Conservation (phyloP, 2,329 filamentous ascomycete genomes). For the Coniochaeta hoffmannii region DNA sequence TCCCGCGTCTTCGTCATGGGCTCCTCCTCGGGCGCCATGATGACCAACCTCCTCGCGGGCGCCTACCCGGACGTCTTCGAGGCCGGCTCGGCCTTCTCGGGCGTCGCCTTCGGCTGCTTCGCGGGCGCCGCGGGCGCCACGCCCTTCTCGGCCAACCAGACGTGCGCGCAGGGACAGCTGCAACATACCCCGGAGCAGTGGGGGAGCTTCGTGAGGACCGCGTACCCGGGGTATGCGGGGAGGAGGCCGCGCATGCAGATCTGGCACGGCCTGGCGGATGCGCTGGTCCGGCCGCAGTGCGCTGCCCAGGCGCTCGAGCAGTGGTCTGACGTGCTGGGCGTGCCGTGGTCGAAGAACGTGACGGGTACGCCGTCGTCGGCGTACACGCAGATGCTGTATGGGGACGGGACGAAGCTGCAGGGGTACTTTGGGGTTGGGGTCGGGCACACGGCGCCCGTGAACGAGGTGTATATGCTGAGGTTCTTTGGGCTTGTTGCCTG, state of each 20-base stretch:
- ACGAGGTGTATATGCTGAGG: constrained; percentile 17
- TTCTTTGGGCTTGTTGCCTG: constrained; percentile 13
- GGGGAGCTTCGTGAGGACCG: constrained; percentile 17
- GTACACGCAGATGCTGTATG: constrained; percentile 22
- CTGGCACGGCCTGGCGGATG: constrained; percentile 19
- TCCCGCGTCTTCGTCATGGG: constrained; percentile 40
- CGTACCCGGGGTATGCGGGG: constrained; percentile 20
- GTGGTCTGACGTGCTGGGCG: constrained; percentile 20
- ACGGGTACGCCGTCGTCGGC: constrained; percentile 17
- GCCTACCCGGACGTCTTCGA: constrained; percentile 24
- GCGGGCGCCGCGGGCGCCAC: constrained; percentile 7
- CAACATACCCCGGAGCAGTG: constrained; percentile 16
- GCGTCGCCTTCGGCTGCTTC: constrained; percentile 19
- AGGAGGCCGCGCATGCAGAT: constrained; percentile 21
- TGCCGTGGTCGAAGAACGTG: constrained; percentile 15
- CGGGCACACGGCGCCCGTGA: constrained; percentile 20
- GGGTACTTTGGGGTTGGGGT: constrained; percentile 21
- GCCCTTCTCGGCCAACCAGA: constrained; percentile 16
- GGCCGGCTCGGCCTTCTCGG: constrained; percentile 22
- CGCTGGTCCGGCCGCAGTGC: constrained; percentile 16
- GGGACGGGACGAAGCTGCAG: constrained; percentile 22
- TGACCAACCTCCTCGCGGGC: constrained; percentile 26
- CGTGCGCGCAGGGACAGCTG: constrained; percentile 18
- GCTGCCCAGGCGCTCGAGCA: constrained; percentile 21
- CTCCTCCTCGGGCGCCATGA: constrained; percentile 28